Conservation (phyloP, 2,329 filamentous ascomycete genomes). For the Scedosporium apiospermum region DNA sequence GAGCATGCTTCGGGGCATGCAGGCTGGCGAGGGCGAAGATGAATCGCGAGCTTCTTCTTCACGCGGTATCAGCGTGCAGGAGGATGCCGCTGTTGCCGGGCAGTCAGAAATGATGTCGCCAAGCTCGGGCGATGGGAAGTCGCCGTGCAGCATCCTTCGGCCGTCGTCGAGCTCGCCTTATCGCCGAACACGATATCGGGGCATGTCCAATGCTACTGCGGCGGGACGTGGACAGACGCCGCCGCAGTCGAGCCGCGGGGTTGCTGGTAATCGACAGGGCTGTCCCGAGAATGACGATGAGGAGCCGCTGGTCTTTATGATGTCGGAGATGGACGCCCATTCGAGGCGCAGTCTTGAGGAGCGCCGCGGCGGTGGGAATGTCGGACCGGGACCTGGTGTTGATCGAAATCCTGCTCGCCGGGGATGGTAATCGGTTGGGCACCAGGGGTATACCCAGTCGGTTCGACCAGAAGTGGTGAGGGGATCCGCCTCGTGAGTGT, state of each 20-base stretch:
- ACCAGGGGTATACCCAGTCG: no score
- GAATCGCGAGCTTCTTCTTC: constrained; percentile 11
- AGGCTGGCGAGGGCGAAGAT: not conserved
- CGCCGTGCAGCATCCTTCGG: constrained; percentile 33
- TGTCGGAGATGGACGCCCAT: constrained; percentile 59
- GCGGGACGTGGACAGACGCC: constrained; percentile 30
- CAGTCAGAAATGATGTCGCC: constrained; percentile 28
- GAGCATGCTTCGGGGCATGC: constrained; percentile 38
- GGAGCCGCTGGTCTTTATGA: constrained; percentile 62
- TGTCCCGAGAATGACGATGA: constrained; percentile 30
- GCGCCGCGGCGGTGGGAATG: constrained; percentile 23
- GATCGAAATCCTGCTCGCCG: not conserved
- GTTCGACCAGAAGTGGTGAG: no score
- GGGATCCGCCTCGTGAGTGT: no score
- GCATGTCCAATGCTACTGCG: constrained; percentile 21
- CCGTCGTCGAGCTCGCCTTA: constrained; percentile 34
- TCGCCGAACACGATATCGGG: constrained; percentile 35
- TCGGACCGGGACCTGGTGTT: constrained; percentile 22
- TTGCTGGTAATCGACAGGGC: constrained; percentile 1
- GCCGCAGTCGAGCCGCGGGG: constrained; percentile 32
- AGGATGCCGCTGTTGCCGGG: constrained; percentile 29
- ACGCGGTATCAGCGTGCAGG: constrained; percentile 28
- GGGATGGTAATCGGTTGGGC: not conserved
- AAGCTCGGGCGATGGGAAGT: constrained; percentile 34
- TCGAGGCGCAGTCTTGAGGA: constrained; percentile 52